Base-by-base conservation (phyloP, 2,329 filamentous ascomycete species). In the Plectosphaerella plurivora region DNA sequence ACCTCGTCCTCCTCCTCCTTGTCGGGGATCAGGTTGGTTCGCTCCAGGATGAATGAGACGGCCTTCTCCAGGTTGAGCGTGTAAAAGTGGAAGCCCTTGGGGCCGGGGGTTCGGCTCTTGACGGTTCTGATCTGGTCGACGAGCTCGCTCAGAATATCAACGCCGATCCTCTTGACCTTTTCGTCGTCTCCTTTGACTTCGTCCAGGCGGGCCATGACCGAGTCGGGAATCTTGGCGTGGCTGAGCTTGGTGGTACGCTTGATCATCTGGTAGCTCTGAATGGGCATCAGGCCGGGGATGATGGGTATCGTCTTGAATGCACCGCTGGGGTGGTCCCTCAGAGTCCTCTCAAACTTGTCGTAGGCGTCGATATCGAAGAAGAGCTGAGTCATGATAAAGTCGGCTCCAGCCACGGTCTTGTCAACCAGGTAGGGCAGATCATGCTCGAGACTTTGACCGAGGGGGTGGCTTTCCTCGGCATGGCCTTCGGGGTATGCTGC, bases 361-460 rank as follows among this genome's bases (percentile, higher is more conserved):
- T 95, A 99, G 16, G 89, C 89, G 4, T 88, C 78, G 22, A 91
- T 81, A 65, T 97, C 91, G 69, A 96, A 99, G 71, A 97, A 97
- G 9, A 99, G 79, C 69, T 99, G 94, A 1, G 94, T 97, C 90
- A 99, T 96, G 70, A 99, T 88, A 65, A 99, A 99, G 71, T 97
- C 92, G 49, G 92, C 94, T 1, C 94, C 94, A 4, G 94, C 94
- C 61, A 87, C 78, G 1, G 87, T 88, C 78, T 99, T 99, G 60
- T 96, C 91, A 11, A 96, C 83, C 51, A 99, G 77, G 63, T 88
- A 96, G 1, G 92, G 89, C 54, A 99, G 72, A 70, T 99, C 94
- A 57, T 88, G 81, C 63, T 95, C 89, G 37, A 86, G 64, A 59
- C 79, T 83, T 70, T 87, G 83, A 24, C 78, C 81, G 35, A 77